Conservation (phyloP, 2,329 filamentous ascomycete species). For the Parafenestella ontariensis region DNA sequence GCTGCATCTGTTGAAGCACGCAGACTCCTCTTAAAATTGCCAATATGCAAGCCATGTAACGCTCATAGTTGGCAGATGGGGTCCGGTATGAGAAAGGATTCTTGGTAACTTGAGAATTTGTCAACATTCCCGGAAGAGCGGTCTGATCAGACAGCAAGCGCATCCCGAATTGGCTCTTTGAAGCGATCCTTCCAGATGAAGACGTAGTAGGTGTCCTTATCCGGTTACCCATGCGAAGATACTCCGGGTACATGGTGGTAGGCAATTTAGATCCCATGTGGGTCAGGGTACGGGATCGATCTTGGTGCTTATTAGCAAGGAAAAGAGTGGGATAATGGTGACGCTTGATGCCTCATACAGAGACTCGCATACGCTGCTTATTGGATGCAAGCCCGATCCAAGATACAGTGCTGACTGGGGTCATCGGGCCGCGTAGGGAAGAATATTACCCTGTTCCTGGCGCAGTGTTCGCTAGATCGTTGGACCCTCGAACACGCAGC, state of each 20-base stretch:
- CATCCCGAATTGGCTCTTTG: neutral
- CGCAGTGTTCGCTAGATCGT: neutral
- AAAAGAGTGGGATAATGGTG: neutral
- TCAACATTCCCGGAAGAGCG: neutral
- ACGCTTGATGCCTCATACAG: neutral
- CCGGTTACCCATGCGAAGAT: neutral
- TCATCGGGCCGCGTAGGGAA: neutral
- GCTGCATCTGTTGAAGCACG: neutral
- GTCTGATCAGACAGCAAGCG: neutral
- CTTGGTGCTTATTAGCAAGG: neutral
- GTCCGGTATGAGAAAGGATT: neutral
- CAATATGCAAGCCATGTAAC: neutral
- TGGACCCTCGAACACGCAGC: neutral
- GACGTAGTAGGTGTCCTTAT: neutral
- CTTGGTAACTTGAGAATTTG: neutral
- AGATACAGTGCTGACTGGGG: neutral
- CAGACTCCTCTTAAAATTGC: neutral
- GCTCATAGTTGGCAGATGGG: no score
- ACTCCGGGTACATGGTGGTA: neutral
- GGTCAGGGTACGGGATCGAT: neutral
- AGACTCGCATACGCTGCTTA: neutral
- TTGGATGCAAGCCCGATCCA: neutral
- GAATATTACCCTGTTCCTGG: neutral
- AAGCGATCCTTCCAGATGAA: neutral
- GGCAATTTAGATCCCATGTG: neutral